Conservation (phyloP, 305 asterid species). For the Stenogyne calaminthoides region DNA sequence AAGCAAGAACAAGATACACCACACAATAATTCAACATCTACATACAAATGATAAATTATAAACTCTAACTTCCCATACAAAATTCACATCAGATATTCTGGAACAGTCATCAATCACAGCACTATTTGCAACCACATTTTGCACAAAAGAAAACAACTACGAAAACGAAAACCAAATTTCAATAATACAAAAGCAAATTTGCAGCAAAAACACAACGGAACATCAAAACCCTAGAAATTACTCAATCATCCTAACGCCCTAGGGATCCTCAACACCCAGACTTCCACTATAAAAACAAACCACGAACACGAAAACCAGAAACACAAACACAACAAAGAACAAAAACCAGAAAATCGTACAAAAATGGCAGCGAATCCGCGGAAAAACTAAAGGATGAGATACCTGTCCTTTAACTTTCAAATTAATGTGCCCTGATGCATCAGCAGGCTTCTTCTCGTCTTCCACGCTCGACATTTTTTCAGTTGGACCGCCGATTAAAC, state of each 20-base stretch:
- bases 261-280: neutral
- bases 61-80: neutral
- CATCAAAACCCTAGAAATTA: neutral
- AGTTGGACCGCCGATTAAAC: slow-evolving; percentile 19
- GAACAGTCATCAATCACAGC: neutral
- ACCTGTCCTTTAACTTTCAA: slow-evolving; percentile 55
- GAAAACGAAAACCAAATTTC: neutral
- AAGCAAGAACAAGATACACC: neutral
- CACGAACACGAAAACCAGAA: neutral
- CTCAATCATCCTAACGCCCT: neutral
- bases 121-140: neutral
- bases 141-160: neutral
- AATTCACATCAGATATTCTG: neutral
- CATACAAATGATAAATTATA: neutral
- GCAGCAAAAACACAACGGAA: neutral
- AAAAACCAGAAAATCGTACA: neutral
- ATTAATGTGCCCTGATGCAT: slow-evolving; percentile 39
- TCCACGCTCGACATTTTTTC: slow-evolving; percentile 38
- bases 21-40: neutral
- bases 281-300: neutral
- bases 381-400: too few relatives aligned
- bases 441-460: slow-evolving; percentile 49
- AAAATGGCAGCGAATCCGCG: too few relatives aligned
- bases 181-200: neutral
- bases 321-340: neutral